phyloP scores from a whole-genome alignment of 441 rosid genomes.

The Gossypium gossypioides region DNA sequence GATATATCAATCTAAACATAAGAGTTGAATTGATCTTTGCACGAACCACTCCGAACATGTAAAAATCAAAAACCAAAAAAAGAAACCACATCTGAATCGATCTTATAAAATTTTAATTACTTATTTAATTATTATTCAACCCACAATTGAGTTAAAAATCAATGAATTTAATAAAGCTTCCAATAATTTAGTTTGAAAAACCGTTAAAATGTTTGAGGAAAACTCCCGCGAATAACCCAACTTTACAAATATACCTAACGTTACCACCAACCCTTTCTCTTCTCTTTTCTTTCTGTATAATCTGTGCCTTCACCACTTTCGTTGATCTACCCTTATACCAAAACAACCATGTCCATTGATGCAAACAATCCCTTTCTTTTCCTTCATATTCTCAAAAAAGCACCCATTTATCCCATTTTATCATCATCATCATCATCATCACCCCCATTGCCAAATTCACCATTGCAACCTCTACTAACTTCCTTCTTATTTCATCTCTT shows the following conservation, averaged over 20 bases:
- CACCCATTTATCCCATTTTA: conserved; percentile 15
- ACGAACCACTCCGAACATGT: too few relatives aligned
- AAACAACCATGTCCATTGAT: conserved; percentile 11
- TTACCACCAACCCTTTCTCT: conserved; percentile 20
- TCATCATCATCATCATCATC: conserved; percentile 27
- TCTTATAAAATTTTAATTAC: neutral
- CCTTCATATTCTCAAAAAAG: conserved; percentile 35
- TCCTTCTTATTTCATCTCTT: neutral
- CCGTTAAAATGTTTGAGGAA: conserved; percentile 1
- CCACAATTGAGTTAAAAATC: neutral
- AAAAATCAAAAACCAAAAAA: too few relatives aligned
- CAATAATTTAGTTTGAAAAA: neutral
- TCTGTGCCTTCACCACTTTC: neutral
- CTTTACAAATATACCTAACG: conserved; percentile 57
- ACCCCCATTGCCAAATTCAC: conserved; percentile 10
- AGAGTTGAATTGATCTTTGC: too few relatives aligned
- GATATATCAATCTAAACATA: too few relatives aligned
- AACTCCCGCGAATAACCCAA: conserved; percentile 52
- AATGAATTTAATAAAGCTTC: neutral
- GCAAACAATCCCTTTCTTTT: conserved; percentile 63
- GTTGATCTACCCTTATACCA: neutral
- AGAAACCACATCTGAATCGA: too few relatives aligned
- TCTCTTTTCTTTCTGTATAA: neutral
- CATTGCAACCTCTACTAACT: neutral
- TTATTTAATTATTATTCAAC: neutral